These are phyloP conservation scores for Begonia fuchsioides DNA, from an alignment of 306 rosid genomes.

Conservation along the genomic window DNA sequence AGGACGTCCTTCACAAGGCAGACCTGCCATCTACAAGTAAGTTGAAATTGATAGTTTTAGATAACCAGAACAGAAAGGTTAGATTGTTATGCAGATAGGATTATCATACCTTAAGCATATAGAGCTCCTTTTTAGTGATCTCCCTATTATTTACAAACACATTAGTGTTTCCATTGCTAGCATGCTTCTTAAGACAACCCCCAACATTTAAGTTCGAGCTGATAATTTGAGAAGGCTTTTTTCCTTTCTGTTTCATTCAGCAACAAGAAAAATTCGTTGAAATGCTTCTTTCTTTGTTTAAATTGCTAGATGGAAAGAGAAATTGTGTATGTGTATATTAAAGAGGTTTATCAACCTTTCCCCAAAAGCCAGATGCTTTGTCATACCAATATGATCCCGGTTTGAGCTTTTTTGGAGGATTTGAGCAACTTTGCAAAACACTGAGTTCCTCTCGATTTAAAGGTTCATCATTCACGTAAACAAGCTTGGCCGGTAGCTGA, in stretches of 20 bases:
- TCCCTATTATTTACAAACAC: conserved; percentile 39
- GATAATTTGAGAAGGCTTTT: conserved; percentile 48
- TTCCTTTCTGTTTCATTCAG: conserved; percentile 41
- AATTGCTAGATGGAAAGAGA: no score
- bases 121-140: conserved; percentile 43
- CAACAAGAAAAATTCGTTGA: conserved; percentile 1
- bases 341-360: conserved; percentile 32
- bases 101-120: conserved; percentile 35
- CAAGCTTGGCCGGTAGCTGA: conserved; percentile 33
- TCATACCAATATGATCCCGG: conserved; percentile 79
- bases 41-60: no score
- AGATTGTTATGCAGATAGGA: no score
- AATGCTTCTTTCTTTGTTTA: no score
- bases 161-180: conserved; percentile 60
- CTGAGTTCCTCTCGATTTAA: conserved; percentile 34
- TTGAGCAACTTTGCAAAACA: conserved; percentile 21
- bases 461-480: conserved; percentile 35
- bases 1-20: conserved; percentile 53
- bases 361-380: conserved; percentile 69
- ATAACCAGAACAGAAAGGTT: no score
- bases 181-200: conserved; percentile 23
- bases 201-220: conserved; percentile 37
- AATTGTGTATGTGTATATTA: background rate
- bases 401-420: conserved; percentile 52
- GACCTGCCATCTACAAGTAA: conserved; percentile 44